Base-by-base conservation (phyloP, 768 basidiomycete species). In the Astraeus odoratus region DNA sequence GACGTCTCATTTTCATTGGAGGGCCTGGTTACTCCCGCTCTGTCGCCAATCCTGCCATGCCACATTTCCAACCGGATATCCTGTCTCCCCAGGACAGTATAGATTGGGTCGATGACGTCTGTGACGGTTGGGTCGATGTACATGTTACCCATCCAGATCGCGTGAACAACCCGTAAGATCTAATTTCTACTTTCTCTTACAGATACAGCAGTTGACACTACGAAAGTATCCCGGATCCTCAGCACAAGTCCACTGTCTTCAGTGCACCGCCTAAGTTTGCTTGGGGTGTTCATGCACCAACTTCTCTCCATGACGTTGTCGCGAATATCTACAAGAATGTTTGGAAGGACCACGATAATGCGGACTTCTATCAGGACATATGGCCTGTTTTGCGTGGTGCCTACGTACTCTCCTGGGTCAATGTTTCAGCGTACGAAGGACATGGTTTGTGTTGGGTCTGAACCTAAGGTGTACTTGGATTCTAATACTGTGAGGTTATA, bases 21-120 rank as follows among this genome's bases (percentile, higher is more conserved):
- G 66, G 66, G 16, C 46, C 33, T 16, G 66, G 66, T 20, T 43
- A 52, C 18, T 51, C 56, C 19, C 49, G 43, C 27, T 57, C 30
- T 36, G 51, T 58, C 35, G 36, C 22, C 25, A 50, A 51, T 9
- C 43, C 24, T 20, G 27, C 39, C 4, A 38, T 52, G 15, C 50
- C 51, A 8, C 45, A 48, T n/a, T 37, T 39, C 19, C 57, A 58
- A 29, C 62, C 57, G 35, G 52, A 48, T 37, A 59, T 56, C 51
- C 48, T 51, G 20, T 53, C 55, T 13, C 55, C 52, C 33, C 61
- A 67, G 44, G 66, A 68, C 47, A 61, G 53, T 39, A 48, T 53
- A 23, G 60, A 65, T 48, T 67, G 66, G 67, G 45, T 64, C 34
- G 67, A 68, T 42, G 60, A 60, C 35, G 59, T 53, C 7, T 64